Base-by-base conservation (phyloP, 2,329 filamentous ascomycete genomes). In the Fusarium multiceps region DNA sequence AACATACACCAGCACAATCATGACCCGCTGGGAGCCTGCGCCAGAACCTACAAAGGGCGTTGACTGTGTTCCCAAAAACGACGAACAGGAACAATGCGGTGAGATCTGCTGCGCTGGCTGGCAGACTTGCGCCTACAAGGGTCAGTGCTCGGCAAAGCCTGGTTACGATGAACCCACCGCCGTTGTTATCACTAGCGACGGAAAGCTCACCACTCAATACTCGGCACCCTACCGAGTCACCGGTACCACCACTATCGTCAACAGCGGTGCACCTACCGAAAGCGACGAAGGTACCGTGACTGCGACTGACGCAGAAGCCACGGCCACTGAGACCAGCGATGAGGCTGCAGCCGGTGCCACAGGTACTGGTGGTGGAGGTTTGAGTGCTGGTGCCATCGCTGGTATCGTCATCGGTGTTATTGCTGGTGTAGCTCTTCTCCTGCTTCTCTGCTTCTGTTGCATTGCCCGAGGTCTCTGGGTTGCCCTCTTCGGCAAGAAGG, bases 321-420 rank as follows among this genome's bases (percentile, higher is more conserved):
- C 84, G 41, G 86, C 82, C 58, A 84, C 82, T 16, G 80, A 81
- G 41, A 85, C 85, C 7, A 83, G 84, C 18, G 69, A 70, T 25
- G 68, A 57, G 7, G 56, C 65, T 30, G 54, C 59, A 20, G 68
- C 70, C 47, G 68, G 55, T 18, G 65, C 69, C 32, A 75, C 16
- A 32, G 83, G 79, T 47, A 81, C 79, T 47, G 68, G 68, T 42
- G 79, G 81, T 28, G 80, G 80, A 59, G 78, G 81, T 45, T 85
- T 94, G 56, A 92, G 89, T 73, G 87, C 85, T 45, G 92, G 92
- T 55, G 92, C 91, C 63, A 94, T 94, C 73, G 92, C 92, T 18
- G 92, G 92, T 64, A 94, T 94, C 74, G 92, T 94, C 70, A 90
- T 94, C 59, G 92, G 92, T 67, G 87, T 88, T 13, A 84, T 94